phyloP scores from a whole-genome alignment of 768 basidiomycete genomes.

The Suillus clintonianus region DNA sequence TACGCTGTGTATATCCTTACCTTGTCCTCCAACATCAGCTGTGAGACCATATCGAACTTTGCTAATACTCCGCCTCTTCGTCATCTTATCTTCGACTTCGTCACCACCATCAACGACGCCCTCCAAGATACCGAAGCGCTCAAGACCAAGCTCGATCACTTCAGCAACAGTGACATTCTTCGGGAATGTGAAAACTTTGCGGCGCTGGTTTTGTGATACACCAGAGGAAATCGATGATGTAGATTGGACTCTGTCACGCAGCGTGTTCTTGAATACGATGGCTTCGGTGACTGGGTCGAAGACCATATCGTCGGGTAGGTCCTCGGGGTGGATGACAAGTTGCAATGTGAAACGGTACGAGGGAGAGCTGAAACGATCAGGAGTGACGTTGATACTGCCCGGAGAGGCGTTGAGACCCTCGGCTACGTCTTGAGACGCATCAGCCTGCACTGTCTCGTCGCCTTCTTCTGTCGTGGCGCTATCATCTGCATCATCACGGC shows the following conservation, averaged over 20 bases:
- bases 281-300: conserved; percentile 94
- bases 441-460: conserved; percentile 41
- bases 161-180: conserved; percentile 96
- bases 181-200: conserved; percentile 89
- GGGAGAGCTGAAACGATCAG: conserved; percentile 81
- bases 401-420: conserved; percentile 20
- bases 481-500: conserved; percentile 45
- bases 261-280: conserved; percentile 81
- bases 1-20: conserved; percentile 41
- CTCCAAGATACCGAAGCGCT: conserved; percentile 91
- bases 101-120: conserved; percentile 99
- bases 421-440: conserved; percentile 36
- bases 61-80: conserved; percentile 74
- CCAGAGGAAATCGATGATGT: conserved; percentile 47
- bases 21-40: conserved; percentile 59
- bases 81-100: conserved; percentile 91
- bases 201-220: conserved; percentile 61
- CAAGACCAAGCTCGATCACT: conserved; percentile 89
- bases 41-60: conserved; percentile 84
- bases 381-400: conserved; percentile 47
- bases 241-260: conserved; percentile 55
- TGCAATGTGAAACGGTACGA: conserved; percentile 85
- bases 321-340: conserved; percentile 82
- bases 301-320: conserved; percentile 91
- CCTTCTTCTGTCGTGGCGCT: conserved; percentile 48